Evolutionary conservation across 2,329 filamentous ascomycete species (phyloP).

Genomic region (Penicillium palitans): DNA sequence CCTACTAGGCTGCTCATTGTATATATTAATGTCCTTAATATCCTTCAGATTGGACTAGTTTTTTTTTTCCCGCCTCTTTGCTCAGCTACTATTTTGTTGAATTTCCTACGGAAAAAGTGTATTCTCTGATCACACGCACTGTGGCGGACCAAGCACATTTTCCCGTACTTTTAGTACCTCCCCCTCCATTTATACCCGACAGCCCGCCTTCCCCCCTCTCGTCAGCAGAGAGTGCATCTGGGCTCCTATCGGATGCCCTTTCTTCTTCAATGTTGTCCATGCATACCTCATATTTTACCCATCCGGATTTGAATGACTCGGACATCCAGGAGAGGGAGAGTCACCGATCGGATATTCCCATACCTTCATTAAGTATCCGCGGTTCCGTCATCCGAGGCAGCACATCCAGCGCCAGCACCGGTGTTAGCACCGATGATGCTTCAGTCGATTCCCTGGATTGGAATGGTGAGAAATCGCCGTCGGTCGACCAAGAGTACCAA

Average conservation of each 20-base stretch:
- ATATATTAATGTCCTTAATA: constrained; percentile 7
- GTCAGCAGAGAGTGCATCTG: background rate
- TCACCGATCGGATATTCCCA: constrained; percentile 27
- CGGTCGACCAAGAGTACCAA: constrained; percentile 23
- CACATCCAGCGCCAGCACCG: constrained; percentile 28
- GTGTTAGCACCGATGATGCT: constrained; percentile 37
- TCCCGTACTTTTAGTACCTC: constrained; percentile 4
- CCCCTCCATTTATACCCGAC: constrained; percentile 11
- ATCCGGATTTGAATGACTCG: constrained; percentile 23
- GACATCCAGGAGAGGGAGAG: constrained; percentile 25
- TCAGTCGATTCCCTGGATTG: constrained; percentile 35
- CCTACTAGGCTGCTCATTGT: background rate
- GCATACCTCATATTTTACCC: constrained; percentile 32
- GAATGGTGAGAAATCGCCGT: constrained; percentile 27
- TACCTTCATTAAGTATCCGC: constrained; percentile 26
- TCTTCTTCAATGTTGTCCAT: constrained; percentile 43
- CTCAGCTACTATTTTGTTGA: background rate
- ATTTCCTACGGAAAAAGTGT: constrained; percentile 9
- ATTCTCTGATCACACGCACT: constrained; percentile 13
- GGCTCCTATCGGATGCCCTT: constrained; percentile 5
- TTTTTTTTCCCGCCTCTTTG: constrained; percentile 5
- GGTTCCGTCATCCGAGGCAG: constrained; percentile 32
- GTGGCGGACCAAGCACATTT: constrained; percentile 13
- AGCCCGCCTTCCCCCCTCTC: background rate
- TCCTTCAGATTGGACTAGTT: background rate